These are phyloP conservation scores for Diplogelasinospora grovesii DNA, from an alignment of 495 filamentous ascomycete species.

Conservation along the genomic window DNA sequence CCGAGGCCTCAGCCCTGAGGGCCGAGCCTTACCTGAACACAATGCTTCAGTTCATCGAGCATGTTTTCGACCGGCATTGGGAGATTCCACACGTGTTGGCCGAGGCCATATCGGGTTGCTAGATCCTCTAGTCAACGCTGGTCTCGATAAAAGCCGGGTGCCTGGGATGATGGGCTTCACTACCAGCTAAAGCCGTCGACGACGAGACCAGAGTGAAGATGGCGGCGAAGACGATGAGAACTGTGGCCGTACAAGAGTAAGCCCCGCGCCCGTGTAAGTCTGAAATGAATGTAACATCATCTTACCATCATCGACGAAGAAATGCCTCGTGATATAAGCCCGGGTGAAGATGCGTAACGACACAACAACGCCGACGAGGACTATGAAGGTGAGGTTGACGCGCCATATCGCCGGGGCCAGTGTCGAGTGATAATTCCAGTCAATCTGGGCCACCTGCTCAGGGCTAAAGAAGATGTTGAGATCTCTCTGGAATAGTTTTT, in stretches of 20 bases:
- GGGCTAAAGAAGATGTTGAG: not conserved
- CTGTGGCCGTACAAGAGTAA: no score
- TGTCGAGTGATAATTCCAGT: constrained; percentile 15
- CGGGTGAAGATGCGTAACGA: constrained; percentile 11
- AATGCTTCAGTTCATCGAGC: constrained; percentile 7
- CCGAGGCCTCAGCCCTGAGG: no score
- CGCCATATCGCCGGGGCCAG: constrained; percentile 10
- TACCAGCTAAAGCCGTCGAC: constrained; percentile 8
- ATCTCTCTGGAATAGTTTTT: not conserved
- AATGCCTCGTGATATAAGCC: constrained; percentile 11
- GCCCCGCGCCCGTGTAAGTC: no score
- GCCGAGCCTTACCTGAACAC: constrained; percentile 11
- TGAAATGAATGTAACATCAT: no score
- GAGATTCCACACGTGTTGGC: constrained; percentile 26
- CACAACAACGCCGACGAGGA: constrained; percentile 12
- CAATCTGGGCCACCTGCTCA: constrained; percentile 6
- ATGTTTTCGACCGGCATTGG: constrained; percentile 8
- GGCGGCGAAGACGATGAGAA: constrained; percentile 21
- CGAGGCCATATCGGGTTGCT: constrained; percentile 20
- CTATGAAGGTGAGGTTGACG: constrained; percentile 17
- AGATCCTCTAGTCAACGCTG: no score
- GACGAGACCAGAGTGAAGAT: constrained; percentile 19
- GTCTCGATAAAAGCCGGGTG: no score
- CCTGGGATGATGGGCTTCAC: no score
- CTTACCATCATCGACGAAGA: constrained; percentile 18